phyloP scores from a whole-genome alignment of 495 filamentous ascomycete genomes.

The Neurospora hispaniola region DNA sequence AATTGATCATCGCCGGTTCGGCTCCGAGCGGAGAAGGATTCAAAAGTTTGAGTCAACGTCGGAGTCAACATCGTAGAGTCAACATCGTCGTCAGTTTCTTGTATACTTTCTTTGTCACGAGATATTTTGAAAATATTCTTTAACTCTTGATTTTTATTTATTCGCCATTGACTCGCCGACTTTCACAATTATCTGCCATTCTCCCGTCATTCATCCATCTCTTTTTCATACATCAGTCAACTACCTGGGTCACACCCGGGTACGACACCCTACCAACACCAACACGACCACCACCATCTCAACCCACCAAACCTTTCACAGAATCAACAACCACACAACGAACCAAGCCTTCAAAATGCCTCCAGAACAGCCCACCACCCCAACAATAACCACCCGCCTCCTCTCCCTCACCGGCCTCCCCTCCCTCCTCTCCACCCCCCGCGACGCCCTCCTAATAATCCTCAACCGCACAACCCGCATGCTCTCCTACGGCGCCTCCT shows the following conservation, averaged over 20 bases:
- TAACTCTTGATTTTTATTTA: neutral
- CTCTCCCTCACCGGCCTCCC: conserved; percentile 24
- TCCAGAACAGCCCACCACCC: neutral
- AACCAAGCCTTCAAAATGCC: neutral
- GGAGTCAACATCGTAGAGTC: too few relatives aligned
- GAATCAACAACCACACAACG: neutral
- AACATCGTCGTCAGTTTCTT: too few relatives aligned
- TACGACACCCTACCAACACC: neutral
- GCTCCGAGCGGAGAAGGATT: neutral
- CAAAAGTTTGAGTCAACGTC: too few relatives aligned
- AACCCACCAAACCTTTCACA: neutral
- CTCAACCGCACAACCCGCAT: conserved; percentile 55
- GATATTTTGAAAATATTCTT: too few relatives aligned
- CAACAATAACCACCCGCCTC: neutral
- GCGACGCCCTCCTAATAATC: conserved; percentile 64
- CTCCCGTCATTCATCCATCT: neutral
- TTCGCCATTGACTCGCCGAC: neutral
- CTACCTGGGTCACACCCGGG: neutral
- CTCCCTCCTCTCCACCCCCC: conserved; percentile 38
- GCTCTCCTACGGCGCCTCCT: conserved; percentile 32
- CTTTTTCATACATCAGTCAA: neutral
- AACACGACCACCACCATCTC: neutral
- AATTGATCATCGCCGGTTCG: neutral
- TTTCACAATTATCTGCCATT: neutral
- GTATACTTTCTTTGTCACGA: too few relatives aligned